Conservation (phyloP, 768 basidiomycete species). For the Leccinum rimulosum region DNA sequence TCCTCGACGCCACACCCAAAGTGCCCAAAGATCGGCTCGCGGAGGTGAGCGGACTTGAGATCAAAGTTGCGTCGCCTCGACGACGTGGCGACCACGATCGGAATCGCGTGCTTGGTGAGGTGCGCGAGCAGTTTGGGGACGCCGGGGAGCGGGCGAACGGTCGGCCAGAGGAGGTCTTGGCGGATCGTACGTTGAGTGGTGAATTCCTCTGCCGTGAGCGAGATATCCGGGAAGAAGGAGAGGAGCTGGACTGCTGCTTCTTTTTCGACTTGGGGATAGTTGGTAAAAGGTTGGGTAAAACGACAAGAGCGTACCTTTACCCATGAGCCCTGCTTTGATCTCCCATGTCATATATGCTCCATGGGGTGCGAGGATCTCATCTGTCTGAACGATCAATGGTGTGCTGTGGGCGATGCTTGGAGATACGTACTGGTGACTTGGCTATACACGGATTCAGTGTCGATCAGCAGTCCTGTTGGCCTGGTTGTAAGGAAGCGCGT, state of each 20-base stretch:
- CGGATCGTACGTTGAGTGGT: constrained; percentile 50
- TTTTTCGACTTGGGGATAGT: constrained; percentile 51
- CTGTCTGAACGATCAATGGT: constrained; percentile 34
- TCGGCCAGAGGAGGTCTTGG: constrained; percentile 68
- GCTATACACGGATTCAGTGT: constrained; percentile 76
- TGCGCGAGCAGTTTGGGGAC: constrained; percentile 66
- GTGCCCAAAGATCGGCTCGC: constrained; percentile 49
- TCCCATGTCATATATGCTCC: constrained; percentile 85
- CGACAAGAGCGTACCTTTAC: constrained; percentile 54
- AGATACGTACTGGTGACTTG: constrained; percentile 67
- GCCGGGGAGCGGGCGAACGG: constrained; percentile 72
- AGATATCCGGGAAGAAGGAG: constrained; percentile 73
- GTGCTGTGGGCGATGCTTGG: not conserved
- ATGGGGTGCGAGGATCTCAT: constrained; percentile 67
- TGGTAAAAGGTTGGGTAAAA: not conserved
- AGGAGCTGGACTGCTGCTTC: constrained; percentile 66
- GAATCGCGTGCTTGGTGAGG: constrained; percentile 62
- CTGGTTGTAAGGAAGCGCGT: not conserved
- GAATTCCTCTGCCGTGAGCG: constrained; percentile 61
- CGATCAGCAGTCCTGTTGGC: constrained; percentile 63
- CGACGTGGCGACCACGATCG: constrained; percentile 82
- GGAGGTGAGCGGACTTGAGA: constrained; percentile 64
- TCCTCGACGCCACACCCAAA: constrained; percentile 24
- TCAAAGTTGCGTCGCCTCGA: constrained; percentile 62
- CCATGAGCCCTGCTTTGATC: constrained; percentile 88